Evolutionary conservation across 2,329 filamentous ascomycete genomes (phyloP).

Genomic region (Pseudogymnoascus pannorum): DNA sequence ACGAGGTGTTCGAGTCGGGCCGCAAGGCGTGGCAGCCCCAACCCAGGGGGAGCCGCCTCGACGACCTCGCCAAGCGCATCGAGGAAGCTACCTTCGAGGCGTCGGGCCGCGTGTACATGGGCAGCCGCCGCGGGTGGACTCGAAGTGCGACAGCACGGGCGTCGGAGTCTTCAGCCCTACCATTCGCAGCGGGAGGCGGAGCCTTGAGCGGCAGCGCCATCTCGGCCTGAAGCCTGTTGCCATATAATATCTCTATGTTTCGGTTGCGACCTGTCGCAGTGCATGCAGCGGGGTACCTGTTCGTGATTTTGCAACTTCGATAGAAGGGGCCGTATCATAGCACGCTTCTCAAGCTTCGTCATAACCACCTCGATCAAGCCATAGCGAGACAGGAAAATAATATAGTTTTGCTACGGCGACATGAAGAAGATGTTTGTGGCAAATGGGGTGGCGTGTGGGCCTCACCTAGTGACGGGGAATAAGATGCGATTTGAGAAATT

Average conservation of each 20-base stretch:
- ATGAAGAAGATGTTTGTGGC: neutral
- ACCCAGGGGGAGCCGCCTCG: constrained; percentile 37
- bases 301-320: too few relatives aligned
- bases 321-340: too few relatives aligned
- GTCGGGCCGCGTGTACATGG: neutral
- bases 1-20: constrained; percentile 60
- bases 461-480: neutral
- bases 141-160: neutral
- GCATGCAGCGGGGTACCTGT: too few relatives aligned
- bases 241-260: too few relatives aligned
- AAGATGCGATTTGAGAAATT: neutral
- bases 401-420: neutral
- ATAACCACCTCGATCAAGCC: too few relatives aligned
- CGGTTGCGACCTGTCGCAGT: too few relatives aligned
- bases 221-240: too few relatives aligned
- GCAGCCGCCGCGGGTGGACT: neutral
- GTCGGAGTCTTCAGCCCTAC: neutral
- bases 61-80: constrained; percentile 41
- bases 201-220: too few relatives aligned
- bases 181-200: neutral
- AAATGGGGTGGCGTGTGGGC: neutral
- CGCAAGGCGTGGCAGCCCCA: constrained; percentile 49
- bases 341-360: too few relatives aligned
- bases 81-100: constrained; percentile 35
- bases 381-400: too few relatives aligned